Evolutionary conservation across 2,329 filamentous ascomycete genomes (phyloP), one percentile per base, ranked within the genome.

Genomic region (Taxawa tesnikishii): DNA sequence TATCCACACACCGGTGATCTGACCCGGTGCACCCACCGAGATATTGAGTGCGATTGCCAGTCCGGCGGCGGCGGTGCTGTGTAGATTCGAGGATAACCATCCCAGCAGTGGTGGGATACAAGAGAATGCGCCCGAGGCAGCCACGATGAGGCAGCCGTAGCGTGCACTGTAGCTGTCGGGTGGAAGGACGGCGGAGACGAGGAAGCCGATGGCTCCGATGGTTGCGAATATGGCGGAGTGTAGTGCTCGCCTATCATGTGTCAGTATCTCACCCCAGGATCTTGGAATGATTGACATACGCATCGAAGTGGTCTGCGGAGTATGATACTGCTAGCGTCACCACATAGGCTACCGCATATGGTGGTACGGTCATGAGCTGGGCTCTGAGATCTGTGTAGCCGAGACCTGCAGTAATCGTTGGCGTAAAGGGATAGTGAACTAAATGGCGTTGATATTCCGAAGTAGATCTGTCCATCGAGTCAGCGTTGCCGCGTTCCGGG

Each of bases 1-100:
- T 39, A 81, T 82, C 76, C 76, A 83, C 1, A 81, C 75, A 0
- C 77, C 79, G 0, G 73, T 68, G 25, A 83, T 83, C 51, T 83
- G 78, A 0, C 79, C 78, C 0, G 77, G 64, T 0, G 75, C 77
- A 0, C 75, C 77, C 29, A 79, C 65, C 2, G 71, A 74, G 11
- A 83, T 70, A 40, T 83, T 82, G 39, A 83, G 54, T 1, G 77
- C 79, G 34, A 83, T 78, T 2, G 77, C 78, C 8, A 83, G 62
- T 0, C 78, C 78, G 0, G 72, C 70, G 0, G 75, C 67, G 0
- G 72, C 70, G 0, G 78, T 81, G 33, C 65, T 73, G 46, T 70
- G 70, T 29, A 80, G 59, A 46, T 83, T 83, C 25, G 70, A 73
- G 6, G 72, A 74, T 5, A 82, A 58, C 77, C 76, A 81, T n/a